Percentiles rank a stretch among this genome's conserved stretches.
Evolutionary conservation across 768 basidiomycete genomes (phyloP).

Genomic region (Tylopilus intermedius): DNA sequence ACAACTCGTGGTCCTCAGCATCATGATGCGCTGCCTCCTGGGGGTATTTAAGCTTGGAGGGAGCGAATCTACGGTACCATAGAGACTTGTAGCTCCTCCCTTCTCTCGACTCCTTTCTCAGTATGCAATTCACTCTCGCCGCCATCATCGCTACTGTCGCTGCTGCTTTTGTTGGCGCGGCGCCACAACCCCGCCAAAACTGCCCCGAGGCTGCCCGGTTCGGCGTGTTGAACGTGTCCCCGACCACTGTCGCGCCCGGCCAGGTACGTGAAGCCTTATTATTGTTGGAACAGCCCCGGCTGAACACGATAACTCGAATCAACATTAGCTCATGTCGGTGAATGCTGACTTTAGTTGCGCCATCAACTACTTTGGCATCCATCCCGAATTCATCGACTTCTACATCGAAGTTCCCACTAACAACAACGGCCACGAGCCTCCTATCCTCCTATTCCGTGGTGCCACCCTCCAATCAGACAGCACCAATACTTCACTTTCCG

Average conservation of each 20-base stretch:
- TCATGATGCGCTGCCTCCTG: background rate
- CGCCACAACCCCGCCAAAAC: constrained; percentile 17
- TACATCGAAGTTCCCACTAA: constrained; percentile 31
- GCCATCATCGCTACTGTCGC: constrained; percentile 8
- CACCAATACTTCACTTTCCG: constrained; percentile 14
- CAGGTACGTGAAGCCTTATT: constrained; percentile 14
- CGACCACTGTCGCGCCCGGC: constrained; percentile 20
- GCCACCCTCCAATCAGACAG: constrained; percentile 10
- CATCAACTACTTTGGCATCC: constrained; percentile 12
- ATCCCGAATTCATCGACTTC: constrained; percentile 28
- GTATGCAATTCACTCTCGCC: constrained; percentile 18
- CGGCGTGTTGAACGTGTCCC: constrained; percentile 17
- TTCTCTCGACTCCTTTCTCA: background rate
- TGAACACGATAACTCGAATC: constrained; percentile 1
- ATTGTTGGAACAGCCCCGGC: background rate
- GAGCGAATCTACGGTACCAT: background rate
- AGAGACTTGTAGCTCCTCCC: background rate
- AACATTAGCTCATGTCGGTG: constrained; percentile 18
- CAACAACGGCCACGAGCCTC: constrained; percentile 29
- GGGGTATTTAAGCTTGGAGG: constrained; percentile 10
- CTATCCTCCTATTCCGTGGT: constrained; percentile 26
- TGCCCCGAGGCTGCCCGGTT: constrained; percentile 22
- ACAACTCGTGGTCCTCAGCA: background rate
- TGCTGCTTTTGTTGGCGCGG: constrained; percentile 14
- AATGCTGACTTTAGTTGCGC: constrained; percentile 26